These are phyloP conservation scores for Begonia loranthoides DNA, from an alignment of 306 rosid genomes.

Conservation along the genomic window DNA sequence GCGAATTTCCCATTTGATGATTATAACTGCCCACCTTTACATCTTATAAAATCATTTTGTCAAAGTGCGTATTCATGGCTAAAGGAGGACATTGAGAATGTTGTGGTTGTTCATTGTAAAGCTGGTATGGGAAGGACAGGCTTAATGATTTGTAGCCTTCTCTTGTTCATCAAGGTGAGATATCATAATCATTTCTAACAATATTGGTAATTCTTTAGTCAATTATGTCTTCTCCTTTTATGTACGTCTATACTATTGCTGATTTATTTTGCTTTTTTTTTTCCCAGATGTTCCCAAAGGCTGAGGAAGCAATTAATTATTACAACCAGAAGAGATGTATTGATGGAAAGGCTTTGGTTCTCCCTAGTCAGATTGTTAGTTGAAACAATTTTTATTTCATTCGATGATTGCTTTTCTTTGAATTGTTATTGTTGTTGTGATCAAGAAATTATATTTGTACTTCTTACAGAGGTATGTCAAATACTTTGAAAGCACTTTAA, in stretches of 20 bases:
- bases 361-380: slow-evolving; percentile 93
- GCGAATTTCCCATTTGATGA: slow-evolving; percentile 91
- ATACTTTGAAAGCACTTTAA: slow-evolving; percentile 58
- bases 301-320: slow-evolving; percentile 69
- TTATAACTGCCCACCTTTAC: slow-evolving; percentile 87
- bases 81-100: slow-evolving; percentile 89
- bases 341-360: slow-evolving; percentile 85
- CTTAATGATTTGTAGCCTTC: slow-evolving; percentile 89
- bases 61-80: slow-evolving; percentile 88
- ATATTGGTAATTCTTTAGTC: slow-evolving; percentile 1
- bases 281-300: slow-evolving; percentile 72
- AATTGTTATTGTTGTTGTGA: slow-evolving; percentile 18
- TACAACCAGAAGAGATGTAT: slow-evolving; percentile 84
- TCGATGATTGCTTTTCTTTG: slow-evolving; percentile 3
- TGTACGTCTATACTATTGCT: slow-evolving; percentile 9
- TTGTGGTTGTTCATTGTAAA: slow-evolving; percentile 92
- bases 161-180: slow-evolving; percentile 70
- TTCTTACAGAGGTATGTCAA: slow-evolving; percentile 71
- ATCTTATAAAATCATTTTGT: slow-evolving; percentile 76
- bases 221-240: slow-evolving; percentile 2
- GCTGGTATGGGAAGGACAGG: slow-evolving; percentile 99
- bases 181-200: slow-evolving; percentile 10
- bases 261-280: slow-evolving; percentile 8
- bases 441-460: slow-evolving; percentile 11
- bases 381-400: not conserved